Percentiles rank a stretch among this genome's conserved stretches.
Evolutionary conservation across 23 red algal species (phyloP).

Genomic region (Chondrus crispus): DNA sequence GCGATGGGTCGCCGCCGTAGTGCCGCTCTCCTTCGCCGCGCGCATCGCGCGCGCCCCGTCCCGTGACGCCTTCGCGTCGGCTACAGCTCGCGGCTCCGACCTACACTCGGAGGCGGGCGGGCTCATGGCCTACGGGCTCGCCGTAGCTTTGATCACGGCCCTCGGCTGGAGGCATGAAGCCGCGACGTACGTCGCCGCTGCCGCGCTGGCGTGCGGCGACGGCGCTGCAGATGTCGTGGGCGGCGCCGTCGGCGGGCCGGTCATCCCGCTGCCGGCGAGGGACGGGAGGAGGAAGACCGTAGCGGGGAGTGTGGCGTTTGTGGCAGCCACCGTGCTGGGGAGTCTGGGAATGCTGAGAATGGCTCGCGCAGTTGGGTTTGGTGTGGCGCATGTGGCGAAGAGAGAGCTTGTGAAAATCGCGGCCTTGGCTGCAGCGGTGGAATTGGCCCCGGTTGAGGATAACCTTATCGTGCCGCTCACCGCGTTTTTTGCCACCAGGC

Average conservation of each 20-base stretch:
- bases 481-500: neutral
- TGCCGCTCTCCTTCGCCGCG: slow-evolving; percentile 19
- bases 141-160: neutral
- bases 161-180: slow-evolving; percentile 28
- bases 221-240: slow-evolving; percentile 18
- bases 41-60: slow-evolving; percentile 8
- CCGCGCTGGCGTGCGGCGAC: slow-evolving; percentile 35
- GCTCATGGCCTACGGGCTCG: slow-evolving; percentile 3
- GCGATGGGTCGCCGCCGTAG: slow-evolving; percentile 15
- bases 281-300: slow-evolving; percentile 25
- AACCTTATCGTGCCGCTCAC: slow-evolving; percentile 52
- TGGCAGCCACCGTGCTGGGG: neutral
- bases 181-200: slow-evolving; percentile 15
- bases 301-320: slow-evolving; percentile 11
- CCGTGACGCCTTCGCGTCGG: neutral
- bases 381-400: neutral
- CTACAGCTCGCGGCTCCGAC: neutral
- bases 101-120: neutral
- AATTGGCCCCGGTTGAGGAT: slow-evolving; percentile 40
- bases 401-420: neutral
- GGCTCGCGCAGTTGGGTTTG: neutral
- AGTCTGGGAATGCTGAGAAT: neutral
- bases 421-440: slow-evolving; percentile 8
- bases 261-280: neutral
- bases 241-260: neutral